Evolutionary conservation across 176 grass and related monocot genomes (phyloP).

Genomic region (Oryza nivara): DNA sequence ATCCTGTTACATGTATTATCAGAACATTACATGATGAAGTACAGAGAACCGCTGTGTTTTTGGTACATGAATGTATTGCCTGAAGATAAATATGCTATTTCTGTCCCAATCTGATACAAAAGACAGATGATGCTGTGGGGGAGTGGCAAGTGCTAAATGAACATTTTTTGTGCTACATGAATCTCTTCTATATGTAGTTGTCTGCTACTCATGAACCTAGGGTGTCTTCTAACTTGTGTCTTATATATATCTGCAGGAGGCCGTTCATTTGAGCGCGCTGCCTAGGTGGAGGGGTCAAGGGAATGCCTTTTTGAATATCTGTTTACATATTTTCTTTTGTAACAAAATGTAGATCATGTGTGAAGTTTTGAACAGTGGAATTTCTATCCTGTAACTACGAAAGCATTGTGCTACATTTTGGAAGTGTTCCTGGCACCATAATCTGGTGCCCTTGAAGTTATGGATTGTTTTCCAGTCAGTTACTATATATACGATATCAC

Average conservation of each 20-base stretch:
- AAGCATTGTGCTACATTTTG: constrained; percentile 8
- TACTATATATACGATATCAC: background rate
- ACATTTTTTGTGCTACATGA: background rate
- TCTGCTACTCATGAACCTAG: background rate
- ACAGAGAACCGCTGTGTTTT: background rate
- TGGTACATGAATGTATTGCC: background rate
- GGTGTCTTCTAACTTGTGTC: background rate
- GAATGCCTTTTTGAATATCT: constrained; percentile 10
- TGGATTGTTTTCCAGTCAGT: background rate
- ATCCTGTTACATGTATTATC: background rate
- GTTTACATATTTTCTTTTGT: constrained; percentile 28
- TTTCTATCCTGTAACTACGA: background rate
- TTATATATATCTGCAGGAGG: constrained; percentile 22
- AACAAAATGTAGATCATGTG: constrained; percentile 43
- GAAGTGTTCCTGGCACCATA: background rate
- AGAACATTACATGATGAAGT: background rate
- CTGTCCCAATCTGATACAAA: background rate
- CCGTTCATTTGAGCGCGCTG: background rate
- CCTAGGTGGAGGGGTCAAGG: background rate
- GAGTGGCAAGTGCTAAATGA: background rate
- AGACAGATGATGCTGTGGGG: too few relatives aligned
- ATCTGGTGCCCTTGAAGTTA: background rate
- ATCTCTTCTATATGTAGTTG: background rate
- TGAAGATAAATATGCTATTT: background rate
- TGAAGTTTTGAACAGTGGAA: constrained; percentile 26